Base-by-base conservation (phyloP, 2,329 filamentous ascomycete genomes). In the Metarhizium robertsii region DNA sequence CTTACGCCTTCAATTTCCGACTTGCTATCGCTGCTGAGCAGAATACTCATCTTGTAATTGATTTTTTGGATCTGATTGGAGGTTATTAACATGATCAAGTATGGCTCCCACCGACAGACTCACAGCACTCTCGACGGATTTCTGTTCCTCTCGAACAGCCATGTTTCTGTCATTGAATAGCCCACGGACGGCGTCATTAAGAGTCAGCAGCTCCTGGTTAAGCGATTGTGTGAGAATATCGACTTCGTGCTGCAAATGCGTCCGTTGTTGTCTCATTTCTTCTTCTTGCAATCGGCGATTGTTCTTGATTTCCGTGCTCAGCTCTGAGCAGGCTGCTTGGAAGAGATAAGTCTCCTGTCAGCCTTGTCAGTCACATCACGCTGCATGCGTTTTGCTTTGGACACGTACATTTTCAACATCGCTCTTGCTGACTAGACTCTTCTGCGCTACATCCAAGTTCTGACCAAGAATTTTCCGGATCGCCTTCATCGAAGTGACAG, bases 111-210 rank as follows among this genome's bases (percentile, higher is more conserved):
- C 20, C 4, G 36, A 43, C 45, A 25, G 5, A 75, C 80, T 55
- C 73, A 90, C 86, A 63, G 86, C 86, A 52, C 87, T 88, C 67
- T 97, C 92, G 66, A 89, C 87, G 6, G 79, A 79, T 66, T 91
- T 86, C 71, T 96, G 91, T 69, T 96, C 89, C 70, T 92, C 88
- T 54, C 91, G 78, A 2, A 95, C 91, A 2, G 84, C 83, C 88
- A 97, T 95, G 69, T 92, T 94, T 47, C 95, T 84, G 68, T 99
- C 92, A 66, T 97, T 92, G 69, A 97, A 96, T 79, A 96, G 87
- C 56, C 90, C 92, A 68, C 92, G 90, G n/a, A 97, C 79, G 55
- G 92, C 90, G 67, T 99, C 92, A 64, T 90, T 94, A 57, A 97
- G 75, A 38, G 82, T 87, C 55, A 85, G 73, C 30, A 92, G 78